Evolutionary conservation across 768 basidiomycete species (phyloP), one percentile per base, ranked within the genome.

Genomic region (Gloeopeniophorella convolvens): DNA sequence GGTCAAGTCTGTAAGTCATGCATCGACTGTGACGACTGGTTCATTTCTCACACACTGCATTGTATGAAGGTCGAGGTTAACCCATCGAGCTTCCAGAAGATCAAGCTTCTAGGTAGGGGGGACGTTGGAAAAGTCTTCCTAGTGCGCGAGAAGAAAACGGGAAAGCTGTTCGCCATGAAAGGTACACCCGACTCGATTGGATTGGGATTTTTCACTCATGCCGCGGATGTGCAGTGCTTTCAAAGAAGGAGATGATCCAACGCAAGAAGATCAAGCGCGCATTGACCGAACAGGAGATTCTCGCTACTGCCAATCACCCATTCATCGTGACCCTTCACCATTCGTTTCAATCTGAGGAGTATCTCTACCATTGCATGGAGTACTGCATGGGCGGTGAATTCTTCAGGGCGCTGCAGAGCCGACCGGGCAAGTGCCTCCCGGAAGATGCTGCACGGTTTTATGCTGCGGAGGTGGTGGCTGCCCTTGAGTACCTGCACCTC

Each of bases 331-430:
- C 96, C 21, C 81, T 99, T 31, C 89, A 97, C 70, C 96, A 99
- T 69, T 97, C 95, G 3, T 99, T 99, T 74, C 96, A 99, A 70
- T 97, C 93, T 12, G 90, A 94, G 60, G 88, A 90, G 51, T 96
- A 96, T 69, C 81, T 99, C 24, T 99, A 97, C 70, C 95, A 98
- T 67, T 96, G 93, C 75, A 93, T 92, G 90, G 90, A 97, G 69
- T 98, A 97, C 69, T 99, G 96, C 71, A 94, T 96, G 81, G 90
- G 96, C 30, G 96, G 96, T 50, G 96, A 99, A 65, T 99, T 99
- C 73, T 99, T 99, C 77, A 85, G 96, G 30, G 94, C 95, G 8
- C 72, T 99, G 55, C 96, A 99, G 67, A 89, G 88, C 40, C 78
- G 92, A 54, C 96, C 95, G 5, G 91, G 89, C n/a, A 98, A 93